phyloP scores from a whole-genome alignment of 2,329 filamentous ascomycete species.

The Calycina marina region DNA sequence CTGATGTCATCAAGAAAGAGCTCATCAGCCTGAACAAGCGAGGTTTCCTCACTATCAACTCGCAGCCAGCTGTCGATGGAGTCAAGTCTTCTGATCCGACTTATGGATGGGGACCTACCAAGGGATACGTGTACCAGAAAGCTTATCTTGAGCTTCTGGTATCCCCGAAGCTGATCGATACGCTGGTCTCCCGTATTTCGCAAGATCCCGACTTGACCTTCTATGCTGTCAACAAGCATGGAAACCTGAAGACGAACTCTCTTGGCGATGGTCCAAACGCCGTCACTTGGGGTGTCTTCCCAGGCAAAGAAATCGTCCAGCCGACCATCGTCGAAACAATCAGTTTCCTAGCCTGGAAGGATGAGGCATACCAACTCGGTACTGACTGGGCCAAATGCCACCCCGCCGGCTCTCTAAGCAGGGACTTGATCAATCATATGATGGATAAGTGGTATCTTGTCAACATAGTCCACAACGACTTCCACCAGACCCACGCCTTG shows the following conservation, averaged over 20 bases:
- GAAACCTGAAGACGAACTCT: conserved; percentile 72
- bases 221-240: conserved; percentile 78
- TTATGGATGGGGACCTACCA: conserved; percentile 86
- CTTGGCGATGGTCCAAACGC: conserved; percentile 81
- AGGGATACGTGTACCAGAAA: conserved; percentile 97
- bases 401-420: conserved; percentile 58
- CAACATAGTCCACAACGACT: conserved; percentile 99
- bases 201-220: conserved; percentile 74
- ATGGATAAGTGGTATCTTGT: conserved; percentile 89
- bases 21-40: conserved; percentile 72
- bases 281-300: conserved; percentile 99
- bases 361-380: conserved; percentile 88
- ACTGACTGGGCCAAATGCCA: conserved; percentile 92
- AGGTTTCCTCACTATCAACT: conserved; percentile 90
- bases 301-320: conserved; percentile 98
- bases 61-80: conserved; percentile 86
- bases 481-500: conserved; percentile 69
- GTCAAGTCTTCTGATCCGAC: conserved; percentile 75
- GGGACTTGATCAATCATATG: conserved; percentile 64
- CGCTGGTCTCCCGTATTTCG: conserved; percentile 66
- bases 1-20: conserved; percentile 60
- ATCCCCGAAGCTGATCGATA: conserved; percentile 61
- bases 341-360: conserved; percentile 96
- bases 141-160: conserved; percentile 89
- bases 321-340: conserved; percentile 98